Base-by-base conservation (phyloP, 331 rosid genomes). In the Dryas integrifolia region DNA sequence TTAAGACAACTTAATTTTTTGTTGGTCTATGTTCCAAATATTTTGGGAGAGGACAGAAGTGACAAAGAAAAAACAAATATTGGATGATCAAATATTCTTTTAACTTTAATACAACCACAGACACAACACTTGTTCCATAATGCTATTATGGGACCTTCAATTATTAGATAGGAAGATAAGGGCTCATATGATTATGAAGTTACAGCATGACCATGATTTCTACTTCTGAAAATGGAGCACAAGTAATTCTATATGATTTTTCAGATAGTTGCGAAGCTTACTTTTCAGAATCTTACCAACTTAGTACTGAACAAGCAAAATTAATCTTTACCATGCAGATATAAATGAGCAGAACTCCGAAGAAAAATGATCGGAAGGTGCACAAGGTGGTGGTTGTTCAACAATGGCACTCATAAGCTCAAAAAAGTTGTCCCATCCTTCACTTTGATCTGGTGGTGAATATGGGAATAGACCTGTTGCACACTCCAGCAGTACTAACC, bases 401-500 rank as follows among this genome's bases (percentile, higher is more conserved):
- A 88, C 97, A 21, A 95, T 85, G 49, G 96, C 77, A 59, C 84
- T 82, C 89, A 95, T 92, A 53, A 95, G 92, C 62, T 92, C 99
- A 74, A 82, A 92, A 67, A 89, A 85, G 79, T 83, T 86, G 41
- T 75, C 85, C 99, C 97, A 92, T 55, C 21, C 82, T 78, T 83
- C 87, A 74, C 69, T 77, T 80, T 87, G 91, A 78, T 95, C 96
- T 0, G 92, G 88, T 64, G 99, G 98, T 69, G 79, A 39, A 76
- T 89, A 95, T 63, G 99, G 98, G 79, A 95, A 95, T 74, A 73
- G 67, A 60, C 99, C 99, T 41, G 87, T 73, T 70, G 99, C 99
- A 76, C 97, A 88, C 88, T 95, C 99, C 0, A 95, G 98, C 77
- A 95, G 78, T 72, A 95, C 85, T 70, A 95, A 75, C 65, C 99